Evolutionary conservation across 1,284 basidiomycete species (phyloP).

Genomic region (Ceratobasidium sp.): DNA sequence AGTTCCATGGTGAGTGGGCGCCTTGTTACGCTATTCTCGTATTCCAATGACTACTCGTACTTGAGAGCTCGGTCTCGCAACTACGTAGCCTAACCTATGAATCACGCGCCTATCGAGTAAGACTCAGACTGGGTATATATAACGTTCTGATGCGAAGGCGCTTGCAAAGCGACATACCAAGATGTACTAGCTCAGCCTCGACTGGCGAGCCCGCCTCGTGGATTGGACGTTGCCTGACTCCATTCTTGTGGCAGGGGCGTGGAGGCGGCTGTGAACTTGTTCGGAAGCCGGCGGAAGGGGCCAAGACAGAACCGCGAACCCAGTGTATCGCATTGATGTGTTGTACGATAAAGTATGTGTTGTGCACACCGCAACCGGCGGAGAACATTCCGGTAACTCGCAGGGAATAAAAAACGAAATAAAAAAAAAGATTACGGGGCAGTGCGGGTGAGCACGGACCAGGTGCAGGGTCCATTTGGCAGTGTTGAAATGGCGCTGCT

Average conservation of each 20-base stretch:
- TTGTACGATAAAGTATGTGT: background rate
- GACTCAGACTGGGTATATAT: background rate
- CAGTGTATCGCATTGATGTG: background rate
- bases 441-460: constrained; percentile 41
- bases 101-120: too few species aligned
- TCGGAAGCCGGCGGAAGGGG: background rate
- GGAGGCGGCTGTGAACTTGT: background rate
- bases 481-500: constrained; percentile 44
- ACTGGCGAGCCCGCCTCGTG: background rate
- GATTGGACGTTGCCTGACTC: background rate
- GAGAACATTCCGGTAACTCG: background rate
- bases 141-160: background rate
- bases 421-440: constrained; percentile 1
- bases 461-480: constrained; percentile 37
- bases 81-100: too few species aligned
- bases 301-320: background rate
- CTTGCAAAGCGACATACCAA: background rate
- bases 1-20: too few species aligned
- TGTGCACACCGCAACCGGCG: background rate
- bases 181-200: background rate
- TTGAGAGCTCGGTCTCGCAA: too few species aligned
- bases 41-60: too few species aligned
- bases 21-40: too few species aligned
- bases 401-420: background rate
- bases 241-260: background rate